Percentiles rank a stretch among this genome's conserved stretches.
These are phyloP conservation scores for Halteria grandinella DNA, from an alignment of 73 alveolate species.

Conservation along the genomic window DNA sequence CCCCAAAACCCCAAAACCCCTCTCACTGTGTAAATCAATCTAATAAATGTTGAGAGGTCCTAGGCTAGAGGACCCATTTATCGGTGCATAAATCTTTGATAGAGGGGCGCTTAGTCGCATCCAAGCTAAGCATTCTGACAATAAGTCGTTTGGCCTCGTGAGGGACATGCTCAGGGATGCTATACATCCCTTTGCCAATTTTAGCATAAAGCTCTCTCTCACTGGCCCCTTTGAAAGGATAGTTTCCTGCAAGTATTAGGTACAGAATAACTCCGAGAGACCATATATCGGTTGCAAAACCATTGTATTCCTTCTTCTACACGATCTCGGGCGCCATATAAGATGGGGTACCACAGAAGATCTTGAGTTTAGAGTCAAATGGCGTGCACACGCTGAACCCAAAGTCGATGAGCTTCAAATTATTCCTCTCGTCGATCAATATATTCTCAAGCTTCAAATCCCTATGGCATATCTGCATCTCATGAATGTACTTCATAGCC, in stretches of 20 bases:
- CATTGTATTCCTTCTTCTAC: constrained; percentile 85
- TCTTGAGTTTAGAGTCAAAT: constrained; percentile 68
- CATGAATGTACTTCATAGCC: constrained; percentile 80
- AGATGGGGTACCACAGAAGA: constrained; percentile 97
- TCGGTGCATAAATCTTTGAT: constrained; percentile 39
- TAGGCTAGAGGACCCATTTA: too few species aligned
- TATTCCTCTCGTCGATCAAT: constrained; percentile 67
- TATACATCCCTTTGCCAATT: constrained; percentile 73
- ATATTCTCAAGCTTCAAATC: constrained; percentile 88
- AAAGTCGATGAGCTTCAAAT: constrained; percentile 81
- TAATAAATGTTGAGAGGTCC: too few species aligned
- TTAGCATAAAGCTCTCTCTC: constrained; percentile 90
- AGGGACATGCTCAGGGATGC: constrained; percentile 78
- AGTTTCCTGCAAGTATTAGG: constrained; percentile 86
- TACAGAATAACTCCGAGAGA: constrained; percentile 94
- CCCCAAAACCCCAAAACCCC: too few species aligned
- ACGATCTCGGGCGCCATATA: constrained; percentile 99
- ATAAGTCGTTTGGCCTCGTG: constrained; percentile 57
- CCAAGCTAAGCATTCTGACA: constrained; percentile 31
- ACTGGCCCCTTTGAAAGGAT: constrained; percentile 90
- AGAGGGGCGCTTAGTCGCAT: constrained; percentile 51
- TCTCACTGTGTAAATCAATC: too few species aligned
- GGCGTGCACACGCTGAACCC: constrained; percentile 78
- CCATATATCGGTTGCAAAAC: constrained; percentile 95
- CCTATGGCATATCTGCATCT: constrained; percentile 83